Conservation (phyloP, 306 rosid genomes). For the Glycyrrhiza uralensis region DNA sequence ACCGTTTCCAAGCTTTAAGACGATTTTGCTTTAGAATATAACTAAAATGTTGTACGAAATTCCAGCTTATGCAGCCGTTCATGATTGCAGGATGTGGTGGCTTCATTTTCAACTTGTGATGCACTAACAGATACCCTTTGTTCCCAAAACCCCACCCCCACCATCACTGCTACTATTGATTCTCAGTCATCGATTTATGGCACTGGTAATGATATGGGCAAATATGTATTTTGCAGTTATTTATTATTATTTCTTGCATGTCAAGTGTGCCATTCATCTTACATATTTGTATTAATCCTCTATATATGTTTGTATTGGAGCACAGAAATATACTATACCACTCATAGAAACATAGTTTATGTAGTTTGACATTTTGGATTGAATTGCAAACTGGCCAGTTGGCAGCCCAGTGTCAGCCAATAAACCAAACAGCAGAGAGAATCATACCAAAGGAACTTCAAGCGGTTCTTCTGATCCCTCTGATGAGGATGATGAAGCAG, state of each 20-base stretch:
- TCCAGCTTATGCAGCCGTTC: neutral
- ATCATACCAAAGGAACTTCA: conserved; percentile 49
- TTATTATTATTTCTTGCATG: neutral
- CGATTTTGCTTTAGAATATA: no score
- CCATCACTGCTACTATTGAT: conserved; percentile 61
- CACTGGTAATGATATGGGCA: conserved; percentile 27
- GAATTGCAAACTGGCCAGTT: conserved; percentile 47
- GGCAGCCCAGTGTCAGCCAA: conserved; percentile 74
- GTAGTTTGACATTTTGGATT: conserved; percentile 13
- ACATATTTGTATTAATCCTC: no score
- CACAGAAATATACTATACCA: neutral
- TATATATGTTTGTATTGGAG: neutral
- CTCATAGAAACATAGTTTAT: neutral
- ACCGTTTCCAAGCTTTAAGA: no score
- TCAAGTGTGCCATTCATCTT: neutral
- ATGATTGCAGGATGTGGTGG: conserved; percentile 53
- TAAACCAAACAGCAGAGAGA: conserved; percentile 44
- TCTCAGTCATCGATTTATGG: conserved; percentile 76
- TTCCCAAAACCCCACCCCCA: conserved; percentile 48
- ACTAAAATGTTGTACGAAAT: neutral
- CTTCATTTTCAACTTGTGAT: conserved; percentile 44
- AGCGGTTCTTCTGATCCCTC: conserved; percentile 85
- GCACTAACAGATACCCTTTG: conserved; percentile 36
- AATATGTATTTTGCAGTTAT: neutral
- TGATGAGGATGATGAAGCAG: conserved; percentile 77